Conservation (phyloP, 805 yeast genomes). For the Cyberlindnera xylosilytica region DNA sequence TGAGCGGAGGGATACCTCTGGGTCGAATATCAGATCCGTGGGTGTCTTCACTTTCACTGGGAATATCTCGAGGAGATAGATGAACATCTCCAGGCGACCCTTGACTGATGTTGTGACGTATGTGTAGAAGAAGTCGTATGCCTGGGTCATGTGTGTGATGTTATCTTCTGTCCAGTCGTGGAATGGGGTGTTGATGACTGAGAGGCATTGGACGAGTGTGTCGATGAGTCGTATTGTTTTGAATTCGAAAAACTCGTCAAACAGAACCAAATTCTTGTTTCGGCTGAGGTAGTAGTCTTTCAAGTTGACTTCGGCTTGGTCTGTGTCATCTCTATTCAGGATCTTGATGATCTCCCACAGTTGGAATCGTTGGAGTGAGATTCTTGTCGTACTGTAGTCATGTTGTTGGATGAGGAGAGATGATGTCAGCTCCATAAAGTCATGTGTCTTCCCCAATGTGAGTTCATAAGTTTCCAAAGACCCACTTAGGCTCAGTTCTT, state of each 20-base stretch:
- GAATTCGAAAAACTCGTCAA: slow-evolving; percentile 32
- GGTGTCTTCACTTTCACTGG: slow-evolving; percentile 12
- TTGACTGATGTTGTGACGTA: slow-evolving; percentile 2
- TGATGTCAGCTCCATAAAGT: slow-evolving; percentile 19
- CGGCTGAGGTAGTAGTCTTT: slow-evolving; percentile 30
- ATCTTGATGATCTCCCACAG: slow-evolving; percentile 32
- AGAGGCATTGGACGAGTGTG: slow-evolving; percentile 15
- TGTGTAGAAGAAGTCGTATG: slow-evolving; percentile 9
- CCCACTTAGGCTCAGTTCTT: slow-evolving; percentile 27
- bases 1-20: slow-evolving; percentile 3
- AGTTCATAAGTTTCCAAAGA: slow-evolving; percentile 14
- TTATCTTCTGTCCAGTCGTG: not conserved
- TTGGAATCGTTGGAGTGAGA: slow-evolving; percentile 30
- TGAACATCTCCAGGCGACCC: slow-evolving; percentile 19
- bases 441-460: slow-evolving; percentile 21
- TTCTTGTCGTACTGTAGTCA: slow-evolving; percentile 27
- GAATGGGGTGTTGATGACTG: not conserved
- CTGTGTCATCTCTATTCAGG: slow-evolving; percentile 18
- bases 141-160: too few relatives aligned
- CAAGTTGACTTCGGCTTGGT: slow-evolving; percentile 23
- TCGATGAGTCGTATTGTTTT: slow-evolving; percentile 25
- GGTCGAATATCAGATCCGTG: slow-evolving; percentile 19
- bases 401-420: slow-evolving; percentile 22
- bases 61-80: slow-evolving; percentile 24
- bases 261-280: slow-evolving; percentile 31